phyloP scores from a whole-genome alignment of 306 rosid genomes.

The Quercus gilva region DNA sequence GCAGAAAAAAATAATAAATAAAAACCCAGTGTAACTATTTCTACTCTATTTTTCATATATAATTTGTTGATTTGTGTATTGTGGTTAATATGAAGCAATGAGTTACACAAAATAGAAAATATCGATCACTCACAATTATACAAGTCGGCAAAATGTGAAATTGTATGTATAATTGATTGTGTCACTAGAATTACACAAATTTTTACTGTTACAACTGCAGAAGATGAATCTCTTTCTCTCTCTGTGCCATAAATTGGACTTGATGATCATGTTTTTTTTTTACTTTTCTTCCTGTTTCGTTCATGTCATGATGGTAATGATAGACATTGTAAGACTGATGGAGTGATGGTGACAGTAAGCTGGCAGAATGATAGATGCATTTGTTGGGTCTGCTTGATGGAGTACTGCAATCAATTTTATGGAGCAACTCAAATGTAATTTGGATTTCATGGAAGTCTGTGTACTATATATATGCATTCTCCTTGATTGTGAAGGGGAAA shows the following conservation, averaged over 20 bases:
- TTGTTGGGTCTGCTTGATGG: background rate
- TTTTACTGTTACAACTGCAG: background rate
- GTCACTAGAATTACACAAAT: background rate
- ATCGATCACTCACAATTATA: no score
- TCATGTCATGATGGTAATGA: background rate
- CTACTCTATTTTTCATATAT: no score
- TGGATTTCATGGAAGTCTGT: background rate
- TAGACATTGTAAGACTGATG: background rate
- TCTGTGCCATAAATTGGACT: background rate
- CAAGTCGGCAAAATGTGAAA: no score
- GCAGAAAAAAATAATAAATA: no score
- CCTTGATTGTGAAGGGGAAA: background rate
- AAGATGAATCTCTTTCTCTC: background rate
- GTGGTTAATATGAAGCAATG: no score
- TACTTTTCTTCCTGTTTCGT: background rate
- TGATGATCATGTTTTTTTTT: background rate
- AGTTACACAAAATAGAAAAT: no score
- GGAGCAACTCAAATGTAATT: background rate
- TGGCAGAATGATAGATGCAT: background rate
- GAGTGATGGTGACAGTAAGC: background rate
- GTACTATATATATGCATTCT: background rate
- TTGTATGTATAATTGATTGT: no score
- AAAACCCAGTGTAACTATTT: no score
- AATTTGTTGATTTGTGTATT: no score
- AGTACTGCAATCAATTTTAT: background rate